Conservation (phyloP, 129 eudicot species). For the Flaveria brownii region DNA sequence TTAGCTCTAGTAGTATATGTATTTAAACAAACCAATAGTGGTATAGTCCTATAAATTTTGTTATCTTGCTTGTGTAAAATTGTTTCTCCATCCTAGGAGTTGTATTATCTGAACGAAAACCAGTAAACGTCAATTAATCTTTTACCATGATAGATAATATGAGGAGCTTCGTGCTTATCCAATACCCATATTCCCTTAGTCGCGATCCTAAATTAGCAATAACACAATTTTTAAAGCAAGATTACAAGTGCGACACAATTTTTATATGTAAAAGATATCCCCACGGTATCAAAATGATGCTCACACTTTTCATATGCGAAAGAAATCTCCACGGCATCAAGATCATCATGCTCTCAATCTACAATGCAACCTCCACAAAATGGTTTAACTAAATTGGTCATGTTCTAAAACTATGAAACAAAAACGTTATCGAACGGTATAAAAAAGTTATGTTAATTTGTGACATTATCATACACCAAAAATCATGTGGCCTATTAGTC, state of each 20-base stretch:
- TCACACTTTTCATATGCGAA: conserved; percentile 2
- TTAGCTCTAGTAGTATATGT: no score
- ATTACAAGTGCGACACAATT: not conserved
- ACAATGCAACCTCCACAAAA: not conserved
- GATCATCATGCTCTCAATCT: conserved; percentile 1
- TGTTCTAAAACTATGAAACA: not conserved
- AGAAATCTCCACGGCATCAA: not conserved
- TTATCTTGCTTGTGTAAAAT: no score
- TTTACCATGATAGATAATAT: no score
- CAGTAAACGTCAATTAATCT: no score
- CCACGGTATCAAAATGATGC: not conserved
- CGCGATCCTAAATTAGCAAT: no score
- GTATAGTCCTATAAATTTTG: no score
- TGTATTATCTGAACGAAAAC: no score
- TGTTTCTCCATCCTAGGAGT: no score
- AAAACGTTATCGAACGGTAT: not conserved
- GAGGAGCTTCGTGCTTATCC: no score
- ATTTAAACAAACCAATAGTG: no score
- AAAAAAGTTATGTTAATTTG: not conserved
- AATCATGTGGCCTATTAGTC: conserved; percentile 44
- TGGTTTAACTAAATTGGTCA: not conserved
- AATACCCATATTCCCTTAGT: no score
- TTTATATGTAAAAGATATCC: not conserved
- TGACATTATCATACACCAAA: not conserved
- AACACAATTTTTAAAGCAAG: no score